Evolutionary conservation across 2,329 filamentous ascomycete genomes (phyloP), one percentile per base, ranked within the genome.

Genomic region (Colletotrichum truncatum): DNA sequence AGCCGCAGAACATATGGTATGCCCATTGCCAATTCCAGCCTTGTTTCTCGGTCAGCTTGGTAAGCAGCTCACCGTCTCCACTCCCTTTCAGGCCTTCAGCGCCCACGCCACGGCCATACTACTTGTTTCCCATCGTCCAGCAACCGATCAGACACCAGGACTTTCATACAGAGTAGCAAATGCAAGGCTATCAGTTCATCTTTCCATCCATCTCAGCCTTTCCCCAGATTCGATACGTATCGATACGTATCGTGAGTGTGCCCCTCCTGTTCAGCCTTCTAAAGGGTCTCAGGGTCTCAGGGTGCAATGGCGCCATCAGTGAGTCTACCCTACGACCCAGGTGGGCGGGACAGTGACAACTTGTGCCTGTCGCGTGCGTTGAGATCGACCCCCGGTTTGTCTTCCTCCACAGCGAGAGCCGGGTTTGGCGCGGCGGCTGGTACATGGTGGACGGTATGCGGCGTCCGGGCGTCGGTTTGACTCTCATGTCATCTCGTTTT

Each of bases 141-240:
- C 30, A 16, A 9, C 25, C 30, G 6, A 21, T 11, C 4, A 5
- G 21, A 32, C 8, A 38, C 43, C 51, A 49, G 26, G 21, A 36
- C 11, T n/a, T 25, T 45, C 32, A 43, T 23, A 14, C 38, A 41
- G n/a, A n/a, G n/a, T n/a, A n/a, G n/a, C 49, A 43, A 16, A 66
- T 52, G 63, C 49, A 63, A 63, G 63, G 57, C 63, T 56, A 45
- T 56, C 18, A 23, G 32, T 21, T n/a, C 16, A 12, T 21, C 21
- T 57, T 5, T 62, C 49, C 26, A 28, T 11, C 57, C 57, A 49
- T 63, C 16, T 52, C 57, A 66, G 63, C 57, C 63, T 63, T 63
- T 63, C 63, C 63, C 63, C 63, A 30, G 63, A 66, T 63, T 66
- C 43, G 43, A 66, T 66, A 66, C 63, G 63, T 65, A 65, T 58